phyloP scores from a whole-genome alignment of 106 monocot species.

The Agapanthus africanus region DNA sequence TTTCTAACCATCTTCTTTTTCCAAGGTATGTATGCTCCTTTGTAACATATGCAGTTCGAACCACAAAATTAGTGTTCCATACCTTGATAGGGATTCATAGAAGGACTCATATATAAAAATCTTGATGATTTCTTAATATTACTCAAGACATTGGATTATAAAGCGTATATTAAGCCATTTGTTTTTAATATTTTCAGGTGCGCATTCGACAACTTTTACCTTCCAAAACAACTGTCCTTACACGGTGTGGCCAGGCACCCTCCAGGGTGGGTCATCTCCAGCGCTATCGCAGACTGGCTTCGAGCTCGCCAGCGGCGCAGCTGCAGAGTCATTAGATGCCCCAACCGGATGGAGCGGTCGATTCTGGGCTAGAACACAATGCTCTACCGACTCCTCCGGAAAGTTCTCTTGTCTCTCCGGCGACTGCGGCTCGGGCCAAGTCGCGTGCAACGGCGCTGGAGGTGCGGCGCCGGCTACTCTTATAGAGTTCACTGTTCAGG shows the following conservation, averaged over 20 bases:
- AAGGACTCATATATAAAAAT: too few species aligned
- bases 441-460: neutral
- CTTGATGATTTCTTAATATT: too few species aligned
- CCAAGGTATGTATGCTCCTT: too few species aligned
- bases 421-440: constrained; percentile 7
- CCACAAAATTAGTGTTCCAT: too few species aligned
- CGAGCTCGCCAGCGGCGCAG: neutral
- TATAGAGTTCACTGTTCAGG: neutral
- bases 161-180: too few species aligned
- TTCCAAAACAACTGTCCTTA: neutral
- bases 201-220: neutral
- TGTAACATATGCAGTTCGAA: too few species aligned
- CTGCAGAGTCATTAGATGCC: neutral
- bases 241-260: constrained; percentile 5
- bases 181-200: too few species aligned
- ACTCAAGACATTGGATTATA: too few species aligned
- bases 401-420: neutral
- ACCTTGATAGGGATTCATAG: too few species aligned
- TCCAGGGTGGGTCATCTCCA: neutral
- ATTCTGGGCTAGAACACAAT: constrained; percentile 5
- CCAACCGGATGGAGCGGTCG: neutral
- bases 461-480: neutral
- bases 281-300: neutral
- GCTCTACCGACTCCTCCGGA: neutral
- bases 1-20: too few species aligned